phyloP scores from a whole-genome alignment of 148 eudicot species.

The Hydrangea macrophylla region DNA sequence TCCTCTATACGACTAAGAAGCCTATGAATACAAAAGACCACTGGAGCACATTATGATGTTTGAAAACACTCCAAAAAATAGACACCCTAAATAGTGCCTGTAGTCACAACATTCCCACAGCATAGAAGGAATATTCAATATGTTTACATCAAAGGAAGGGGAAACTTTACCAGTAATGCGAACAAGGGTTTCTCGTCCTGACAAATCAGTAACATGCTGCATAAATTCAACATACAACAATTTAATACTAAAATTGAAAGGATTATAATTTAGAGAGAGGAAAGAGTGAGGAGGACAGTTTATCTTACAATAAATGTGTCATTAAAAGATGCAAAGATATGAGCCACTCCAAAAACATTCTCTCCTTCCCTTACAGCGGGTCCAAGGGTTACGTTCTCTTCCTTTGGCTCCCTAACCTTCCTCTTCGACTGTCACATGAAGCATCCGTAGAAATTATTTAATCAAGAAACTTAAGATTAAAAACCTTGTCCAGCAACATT shows the following conservation, averaged over 20 bases:
- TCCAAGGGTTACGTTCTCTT: slow-evolving; percentile 69
- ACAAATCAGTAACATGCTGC: slow-evolving; percentile 91
- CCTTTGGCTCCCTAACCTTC: slow-evolving; percentile 77
- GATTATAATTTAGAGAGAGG: background rate
- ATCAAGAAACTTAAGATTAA: background rate
- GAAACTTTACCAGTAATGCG: slow-evolving; percentile 63
- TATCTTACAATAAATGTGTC: slow-evolving; percentile 54
- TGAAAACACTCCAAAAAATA: background rate
- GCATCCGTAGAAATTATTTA: background rate
- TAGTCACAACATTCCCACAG: background rate
- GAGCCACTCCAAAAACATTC: slow-evolving; percentile 77
- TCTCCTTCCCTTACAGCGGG: slow-evolving; percentile 76
- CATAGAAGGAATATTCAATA: background rate
- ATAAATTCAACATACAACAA: slow-evolving; percentile 8
- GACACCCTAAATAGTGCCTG: background rate
- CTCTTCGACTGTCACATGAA: slow-evolving; percentile 45
- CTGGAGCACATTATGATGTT: background rate
- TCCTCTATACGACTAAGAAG: background rate
- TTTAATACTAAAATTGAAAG: background rate
- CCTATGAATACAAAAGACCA: background rate
- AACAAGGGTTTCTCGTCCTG: slow-evolving; percentile 88
- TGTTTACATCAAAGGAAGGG: background rate
- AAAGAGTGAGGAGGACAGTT: background rate
- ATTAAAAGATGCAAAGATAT: slow-evolving; percentile 84
- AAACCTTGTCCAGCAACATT: background rate